Conservation (phyloP, 2,329 filamentous ascomycete species). For the Ophiocordyceps camponoti-rufipedis region DNA sequence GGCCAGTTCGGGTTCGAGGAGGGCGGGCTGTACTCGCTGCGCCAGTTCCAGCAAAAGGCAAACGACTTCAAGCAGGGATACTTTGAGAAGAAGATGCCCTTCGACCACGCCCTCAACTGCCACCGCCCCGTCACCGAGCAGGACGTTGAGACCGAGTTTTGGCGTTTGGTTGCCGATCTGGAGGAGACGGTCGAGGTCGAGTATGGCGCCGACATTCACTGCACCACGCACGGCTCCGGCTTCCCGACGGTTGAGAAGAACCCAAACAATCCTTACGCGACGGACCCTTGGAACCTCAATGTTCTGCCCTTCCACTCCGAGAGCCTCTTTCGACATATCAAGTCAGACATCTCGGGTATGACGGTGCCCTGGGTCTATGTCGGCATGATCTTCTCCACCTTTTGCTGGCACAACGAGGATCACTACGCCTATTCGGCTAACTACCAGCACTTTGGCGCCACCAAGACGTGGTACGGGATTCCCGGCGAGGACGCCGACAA, state of each 20-base stretch:
- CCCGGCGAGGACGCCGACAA: slow-evolving; percentile 85
- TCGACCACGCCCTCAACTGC: slow-evolving; percentile 67
- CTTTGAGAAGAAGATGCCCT: slow-evolving; percentile 79
- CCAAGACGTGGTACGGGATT: slow-evolving; percentile 98
- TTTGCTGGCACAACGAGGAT: slow-evolving; percentile 98
- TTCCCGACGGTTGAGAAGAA: slow-evolving; percentile 91
- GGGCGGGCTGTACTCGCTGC: slow-evolving; percentile 84
- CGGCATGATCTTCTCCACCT: slow-evolving; percentile 98
- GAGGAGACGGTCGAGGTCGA: slow-evolving; percentile 96
- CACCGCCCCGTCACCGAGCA: slow-evolving; percentile 76
- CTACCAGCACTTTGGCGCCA: slow-evolving; percentile 94
- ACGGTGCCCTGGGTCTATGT: slow-evolving; percentile 98
- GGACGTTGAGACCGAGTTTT: slow-evolving; percentile 92
- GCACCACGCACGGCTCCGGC: slow-evolving; percentile 90
- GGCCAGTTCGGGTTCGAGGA: slow-evolving; percentile 97
- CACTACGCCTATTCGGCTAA: slow-evolving; percentile 97
- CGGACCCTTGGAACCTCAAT: slow-evolving; percentile 91
- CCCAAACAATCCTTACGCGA: slow-evolving; percentile 70
- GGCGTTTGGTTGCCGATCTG: slow-evolving; percentile 81
- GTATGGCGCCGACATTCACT: slow-evolving; percentile 95
- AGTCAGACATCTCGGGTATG: slow-evolving; percentile 97
- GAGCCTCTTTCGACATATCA: slow-evolving; percentile 91
- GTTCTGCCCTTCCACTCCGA: slow-evolving; percentile 79
- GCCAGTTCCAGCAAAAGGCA: slow-evolving; percentile 91
- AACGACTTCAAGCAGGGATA: slow-evolving; percentile 89